Percentiles rank a stretch among this genome's conserved stretches.
Evolutionary conservation across 257 asterid species (phyloP).

Genomic region (Buddleja alternifolia): DNA sequence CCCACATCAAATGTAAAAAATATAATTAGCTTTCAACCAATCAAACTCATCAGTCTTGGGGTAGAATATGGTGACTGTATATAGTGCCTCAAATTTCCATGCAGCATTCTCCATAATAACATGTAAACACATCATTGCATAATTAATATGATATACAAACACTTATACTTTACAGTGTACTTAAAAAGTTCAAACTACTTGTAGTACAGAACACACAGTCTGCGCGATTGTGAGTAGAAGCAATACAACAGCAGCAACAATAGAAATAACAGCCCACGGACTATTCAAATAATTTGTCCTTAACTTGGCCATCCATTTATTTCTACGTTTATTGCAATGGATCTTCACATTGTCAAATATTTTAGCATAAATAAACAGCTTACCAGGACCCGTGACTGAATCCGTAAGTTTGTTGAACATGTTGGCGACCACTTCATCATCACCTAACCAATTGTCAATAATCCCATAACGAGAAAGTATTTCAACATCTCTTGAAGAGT

Average conservation of each 20-base stretch:
- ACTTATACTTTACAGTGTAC: too few relatives aligned
- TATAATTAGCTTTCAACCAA: too few relatives aligned
- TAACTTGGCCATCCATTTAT: constrained; percentile 30
- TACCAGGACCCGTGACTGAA: not conserved
- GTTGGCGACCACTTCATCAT: constrained; percentile 22
- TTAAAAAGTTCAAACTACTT: not conserved
- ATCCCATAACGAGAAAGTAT: constrained; percentile 9
- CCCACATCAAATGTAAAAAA: not conserved
- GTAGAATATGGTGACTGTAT: too few relatives aligned
- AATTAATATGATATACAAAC: too few relatives aligned
- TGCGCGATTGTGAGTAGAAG: constrained; percentile 33
- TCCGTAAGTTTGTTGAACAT: constrained; percentile 34
- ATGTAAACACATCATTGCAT: too few relatives aligned
- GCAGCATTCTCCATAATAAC: too few relatives aligned
- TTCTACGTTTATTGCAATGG: constrained; percentile 21
- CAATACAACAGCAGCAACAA: constrained; percentile 30
- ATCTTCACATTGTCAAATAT: not conserved
- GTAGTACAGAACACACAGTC: constrained; percentile 24
- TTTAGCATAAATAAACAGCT: not conserved
- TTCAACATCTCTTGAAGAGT: constrained; percentile 33
- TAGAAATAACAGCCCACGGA: constrained; percentile 39
- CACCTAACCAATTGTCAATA: constrained; percentile 36
- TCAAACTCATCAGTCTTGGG: too few relatives aligned
- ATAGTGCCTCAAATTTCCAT: too few relatives aligned
- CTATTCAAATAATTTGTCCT: constrained; percentile 29